phyloP scores from a whole-genome alignment of 306 rosid genomes.

The Inga leiocalycina region DNA sequence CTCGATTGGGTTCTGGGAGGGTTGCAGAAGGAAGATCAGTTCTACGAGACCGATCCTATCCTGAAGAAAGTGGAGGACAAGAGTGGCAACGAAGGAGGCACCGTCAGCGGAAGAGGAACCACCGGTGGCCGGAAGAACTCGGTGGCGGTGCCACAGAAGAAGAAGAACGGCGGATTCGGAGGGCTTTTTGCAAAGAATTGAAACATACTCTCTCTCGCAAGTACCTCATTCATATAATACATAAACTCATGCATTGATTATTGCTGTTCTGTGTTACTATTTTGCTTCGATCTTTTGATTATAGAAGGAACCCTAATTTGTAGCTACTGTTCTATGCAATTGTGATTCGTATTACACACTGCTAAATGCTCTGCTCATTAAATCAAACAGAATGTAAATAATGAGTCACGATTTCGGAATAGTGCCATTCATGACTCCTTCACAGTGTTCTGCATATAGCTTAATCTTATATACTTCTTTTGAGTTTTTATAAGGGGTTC shows the following conservation, averaged over 20 bases:
- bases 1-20: background rate
- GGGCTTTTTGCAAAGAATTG: conserved; percentile 77
- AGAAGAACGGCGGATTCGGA: conserved; percentile 81
- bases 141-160: conserved; percentile 68
- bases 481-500: too few relatives aligned
- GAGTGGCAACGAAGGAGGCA: background rate
- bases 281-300: conserved; percentile 34
- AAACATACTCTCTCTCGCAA: conserved; percentile 8
- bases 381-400: background rate
- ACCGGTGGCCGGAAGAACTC: conserved; percentile 46
- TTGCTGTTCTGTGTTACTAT: conserved; percentile 20
- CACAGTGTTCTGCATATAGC: background rate
- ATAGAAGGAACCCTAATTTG: conserved; percentile 29
- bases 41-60: conserved; percentile 1
- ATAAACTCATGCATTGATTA: conserved; percentile 2
- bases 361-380: background rate
- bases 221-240: background rate
- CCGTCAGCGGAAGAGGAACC: background rate
- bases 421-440: background rate
- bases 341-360: background rate
- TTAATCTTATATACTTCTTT: too few relatives aligned
- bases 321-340: conserved; percentile 21
- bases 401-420: background rate
- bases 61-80: conserved; percentile 2
- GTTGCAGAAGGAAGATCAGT: conserved; percentile 4